Percentiles rank a stretch among this genome's conserved stretches.
Evolutionary conservation across 108 stramenopile species (phyloP).

Genomic region (Cyclotella kingstonii): DNA sequence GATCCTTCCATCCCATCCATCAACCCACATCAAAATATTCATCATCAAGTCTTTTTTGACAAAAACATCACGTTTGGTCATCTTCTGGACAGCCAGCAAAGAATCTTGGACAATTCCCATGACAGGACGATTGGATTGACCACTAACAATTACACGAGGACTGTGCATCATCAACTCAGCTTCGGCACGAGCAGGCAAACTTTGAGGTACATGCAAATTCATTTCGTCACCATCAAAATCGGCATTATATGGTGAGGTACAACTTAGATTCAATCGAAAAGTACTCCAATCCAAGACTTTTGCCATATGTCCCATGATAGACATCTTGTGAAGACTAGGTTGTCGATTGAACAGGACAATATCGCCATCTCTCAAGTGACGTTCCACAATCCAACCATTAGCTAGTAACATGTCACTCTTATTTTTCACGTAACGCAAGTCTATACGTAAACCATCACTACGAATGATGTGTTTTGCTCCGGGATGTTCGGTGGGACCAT

Average conservation of each 20-base stretch:
- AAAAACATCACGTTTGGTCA: slow-evolving; percentile 96
- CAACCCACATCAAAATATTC: slow-evolving; percentile 96
- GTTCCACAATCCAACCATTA: slow-evolving; percentile 97
- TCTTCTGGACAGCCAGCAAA: slow-evolving; percentile 89
- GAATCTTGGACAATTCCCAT: slow-evolving; percentile 99
- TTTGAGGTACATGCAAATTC: slow-evolving; percentile 99
- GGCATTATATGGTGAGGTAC: slow-evolving; percentile 99
- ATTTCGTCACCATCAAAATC: slow-evolving; percentile 99
- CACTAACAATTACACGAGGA: slow-evolving; percentile 93
- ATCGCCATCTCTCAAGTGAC: slow-evolving; percentile 97
- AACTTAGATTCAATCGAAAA: slow-evolving; percentile 97
- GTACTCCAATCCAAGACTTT: slow-evolving; percentile 99
- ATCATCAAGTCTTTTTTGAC: slow-evolving; percentile 92
- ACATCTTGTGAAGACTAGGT: slow-evolving; percentile 99
- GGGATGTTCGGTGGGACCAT: slow-evolving; percentile 95
- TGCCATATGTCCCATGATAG: slow-evolving; percentile 98
- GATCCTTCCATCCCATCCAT: slow-evolving; percentile 90
- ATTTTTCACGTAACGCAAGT: slow-evolving; percentile 93
- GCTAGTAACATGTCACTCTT: slow-evolving; percentile 89
- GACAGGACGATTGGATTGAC: slow-evolving; percentile 97
- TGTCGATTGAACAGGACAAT: slow-evolving; percentile 99
- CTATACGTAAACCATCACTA: slow-evolving; percentile 91
- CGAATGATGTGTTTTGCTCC: slow-evolving; percentile 97
- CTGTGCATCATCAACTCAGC: slow-evolving; percentile 97
- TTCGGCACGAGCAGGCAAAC: slow-evolving; percentile 93